Conservation (phyloP, 2,329 filamentous ascomycete genomes). For the Juglanconis sp. region DNA sequence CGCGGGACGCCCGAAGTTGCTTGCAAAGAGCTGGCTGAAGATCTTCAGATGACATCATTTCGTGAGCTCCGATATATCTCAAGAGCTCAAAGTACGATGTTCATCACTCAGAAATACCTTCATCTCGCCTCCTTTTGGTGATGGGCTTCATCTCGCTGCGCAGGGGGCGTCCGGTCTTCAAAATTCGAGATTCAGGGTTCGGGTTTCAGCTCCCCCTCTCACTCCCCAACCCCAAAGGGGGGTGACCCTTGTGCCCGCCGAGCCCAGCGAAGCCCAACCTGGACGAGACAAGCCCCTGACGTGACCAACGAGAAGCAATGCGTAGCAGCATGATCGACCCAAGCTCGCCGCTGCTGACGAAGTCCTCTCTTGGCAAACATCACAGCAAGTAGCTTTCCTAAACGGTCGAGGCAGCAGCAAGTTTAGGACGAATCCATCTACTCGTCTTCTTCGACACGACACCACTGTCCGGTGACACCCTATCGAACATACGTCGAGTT, state of each 20-base stretch:
- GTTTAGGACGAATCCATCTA: not conserved
- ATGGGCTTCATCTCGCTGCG: conserved; percentile 6
- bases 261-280: not conserved
- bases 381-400: not conserved
- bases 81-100: not conserved
- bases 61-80: not conserved
- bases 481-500: not conserved
- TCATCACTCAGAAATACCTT: not conserved
- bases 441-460: not conserved
- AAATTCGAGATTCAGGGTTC: not conserved
- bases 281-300: not conserved
- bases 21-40: not conserved
- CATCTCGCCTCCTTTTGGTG: conserved; percentile 9
- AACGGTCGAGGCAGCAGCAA: not conserved
- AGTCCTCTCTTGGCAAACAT: not conserved
- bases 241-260: not conserved
- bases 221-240: not conserved
- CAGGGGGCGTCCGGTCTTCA: conserved; percentile 1
- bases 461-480: not conserved
- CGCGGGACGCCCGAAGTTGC: not conserved
- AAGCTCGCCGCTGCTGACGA: not conserved
- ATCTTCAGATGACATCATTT: not conserved
- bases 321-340: not conserved
- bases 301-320: not conserved
- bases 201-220: not conserved